Conservation (phyloP, 495 filamentous ascomycete genomes). For the Annulohypoxylon stygium region DNA sequence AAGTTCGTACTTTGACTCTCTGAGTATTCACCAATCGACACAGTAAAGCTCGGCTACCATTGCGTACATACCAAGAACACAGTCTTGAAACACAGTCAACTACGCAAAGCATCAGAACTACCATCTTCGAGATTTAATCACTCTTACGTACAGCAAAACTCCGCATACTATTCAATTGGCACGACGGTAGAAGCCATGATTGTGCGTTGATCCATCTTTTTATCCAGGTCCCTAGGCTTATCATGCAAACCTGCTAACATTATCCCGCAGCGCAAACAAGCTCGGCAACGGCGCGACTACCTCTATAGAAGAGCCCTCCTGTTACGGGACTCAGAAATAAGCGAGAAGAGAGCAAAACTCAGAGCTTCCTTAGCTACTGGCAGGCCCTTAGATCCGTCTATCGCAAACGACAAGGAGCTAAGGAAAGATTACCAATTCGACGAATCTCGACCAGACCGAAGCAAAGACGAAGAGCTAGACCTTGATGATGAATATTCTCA, state of each 20-base stretch:
- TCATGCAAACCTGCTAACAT: slow-evolving; percentile 43
- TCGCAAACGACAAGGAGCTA: slow-evolving; percentile 88
- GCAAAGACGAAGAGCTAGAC: slow-evolving; percentile 73
- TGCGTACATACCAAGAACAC: not conserved
- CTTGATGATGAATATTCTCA: slow-evolving; percentile 97
- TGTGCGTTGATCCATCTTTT: slow-evolving; percentile 29
- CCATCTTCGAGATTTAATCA: not conserved
- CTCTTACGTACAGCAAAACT: not conserved
- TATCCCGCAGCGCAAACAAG: slow-evolving; percentile 71
- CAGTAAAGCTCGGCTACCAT: not conserved
- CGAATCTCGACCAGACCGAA: slow-evolving; percentile 75
- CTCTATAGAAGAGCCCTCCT: slow-evolving; percentile 78
- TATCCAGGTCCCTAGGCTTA: not conserved
- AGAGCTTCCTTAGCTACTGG: slow-evolving; percentile 82
- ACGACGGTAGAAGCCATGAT: slow-evolving; percentile 38
- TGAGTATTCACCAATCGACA: not conserved
- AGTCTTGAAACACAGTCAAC: not conserved
- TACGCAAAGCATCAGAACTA: not conserved
- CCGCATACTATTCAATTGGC: not conserved
- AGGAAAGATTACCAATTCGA: slow-evolving; percentile 95
- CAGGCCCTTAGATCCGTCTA: slow-evolving; percentile 85
- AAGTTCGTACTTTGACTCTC: slow-evolving; percentile 16
- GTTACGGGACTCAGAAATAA: slow-evolving; percentile 91
- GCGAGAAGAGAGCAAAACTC: slow-evolving; percentile 88
- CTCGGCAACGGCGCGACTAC: slow-evolving; percentile 91